Base-by-base conservation (phyloP, 805 yeast genomes). In the Metschnikowia hibisci region DNA sequence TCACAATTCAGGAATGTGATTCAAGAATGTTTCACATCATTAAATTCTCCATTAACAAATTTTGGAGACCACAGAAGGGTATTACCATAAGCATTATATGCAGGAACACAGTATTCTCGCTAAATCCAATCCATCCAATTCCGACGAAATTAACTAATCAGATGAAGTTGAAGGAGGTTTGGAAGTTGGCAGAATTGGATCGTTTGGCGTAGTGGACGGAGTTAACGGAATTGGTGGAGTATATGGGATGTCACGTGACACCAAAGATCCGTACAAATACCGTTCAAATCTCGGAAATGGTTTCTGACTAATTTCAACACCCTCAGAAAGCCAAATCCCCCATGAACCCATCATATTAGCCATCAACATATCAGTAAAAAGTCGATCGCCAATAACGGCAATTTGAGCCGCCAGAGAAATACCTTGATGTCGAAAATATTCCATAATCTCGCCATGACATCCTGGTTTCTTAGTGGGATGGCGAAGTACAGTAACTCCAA, bases 271-370 rank as follows among this genome's bases (percentile, higher is more conserved):
- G 43, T 66, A 66, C 20, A 69, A 43, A 5, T 48, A 47, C 41
- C 87, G 64, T 55, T 84, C 90, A 10, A 78, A 39, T 10, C 66
- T 64, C 23, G 83, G 81, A 32, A 81, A 72, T 11, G 72, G 34
- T 43, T 76, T 73, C 20, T 71, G 62, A 2, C 84, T 75, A 34
- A 67, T 61, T 43, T 66, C 67, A 4, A 89, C 95, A 4, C 98
- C 98, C 18, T 81, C 81, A 40, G 76, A 69, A 1, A 93, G 58
- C 96, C 98, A 93, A 3, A 88, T 73, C 0, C 91, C 86, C 63
- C 80, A 78, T 0, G 93, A 71, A 0, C 95, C 96, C 95, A 91
- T 88, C 72, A 82, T 71, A 55, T 93, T 91, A 14, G 97, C 96
- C 96, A 93, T 86, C 41, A 90, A 65, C 42, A 93, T 77, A 61